These are phyloP conservation scores for Corymbia maculata DNA, from an alignment of 345 rosid species.

Conservation along the genomic window DNA sequence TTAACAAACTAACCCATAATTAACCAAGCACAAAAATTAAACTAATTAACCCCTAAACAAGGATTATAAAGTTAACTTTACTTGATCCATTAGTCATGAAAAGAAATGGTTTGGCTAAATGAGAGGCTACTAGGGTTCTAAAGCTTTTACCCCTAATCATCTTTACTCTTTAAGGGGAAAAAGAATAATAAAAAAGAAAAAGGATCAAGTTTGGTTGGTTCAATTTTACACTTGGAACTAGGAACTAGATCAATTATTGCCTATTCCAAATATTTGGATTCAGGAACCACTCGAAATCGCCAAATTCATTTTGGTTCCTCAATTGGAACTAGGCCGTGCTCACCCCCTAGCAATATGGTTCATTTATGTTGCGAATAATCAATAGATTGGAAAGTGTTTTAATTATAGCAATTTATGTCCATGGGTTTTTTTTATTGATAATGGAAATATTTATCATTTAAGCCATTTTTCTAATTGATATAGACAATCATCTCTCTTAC, in stretches of 20 bases:
- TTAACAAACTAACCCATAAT: no score
- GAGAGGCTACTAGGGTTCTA: neutral
- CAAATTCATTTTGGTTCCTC: neutral
- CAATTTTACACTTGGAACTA: accelerated
- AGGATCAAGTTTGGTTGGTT: accelerated
- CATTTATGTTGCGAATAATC: neutral
- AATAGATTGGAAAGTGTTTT: no score
- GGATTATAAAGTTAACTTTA: no score
- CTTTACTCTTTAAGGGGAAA: neutral
- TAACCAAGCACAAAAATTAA: no score
- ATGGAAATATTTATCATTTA: neutral
- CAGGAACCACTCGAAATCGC: accelerated
- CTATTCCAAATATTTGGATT: neutral
- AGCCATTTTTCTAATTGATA: no score
- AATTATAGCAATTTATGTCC: no score
- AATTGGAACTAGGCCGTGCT: neutral
- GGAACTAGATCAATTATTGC: no score
- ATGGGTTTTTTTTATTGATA: no score
- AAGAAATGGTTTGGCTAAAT: neutral
- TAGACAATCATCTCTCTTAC: no score
- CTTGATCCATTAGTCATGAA: neutral
- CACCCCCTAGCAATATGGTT: neutral
- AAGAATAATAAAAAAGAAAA: no score
- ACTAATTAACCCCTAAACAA: no score
- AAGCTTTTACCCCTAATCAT: neutral